These are phyloP conservation scores for Erysiphe pulchra DNA, from an alignment of 2,329 filamentous ascomycete species.

Conservation along the genomic window DNA sequence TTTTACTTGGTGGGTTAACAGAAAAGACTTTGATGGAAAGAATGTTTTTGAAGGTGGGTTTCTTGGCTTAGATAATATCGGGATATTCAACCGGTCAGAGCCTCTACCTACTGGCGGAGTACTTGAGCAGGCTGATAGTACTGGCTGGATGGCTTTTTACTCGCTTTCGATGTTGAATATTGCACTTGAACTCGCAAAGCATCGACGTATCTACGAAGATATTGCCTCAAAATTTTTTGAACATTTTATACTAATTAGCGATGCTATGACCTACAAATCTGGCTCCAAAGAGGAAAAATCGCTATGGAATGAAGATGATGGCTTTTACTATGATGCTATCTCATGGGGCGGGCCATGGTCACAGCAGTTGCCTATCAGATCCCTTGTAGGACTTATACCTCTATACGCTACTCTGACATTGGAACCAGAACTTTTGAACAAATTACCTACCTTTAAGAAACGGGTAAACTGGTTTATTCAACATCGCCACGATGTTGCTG, in stretches of 20 bases:
- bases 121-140: slow-evolving; percentile 89
- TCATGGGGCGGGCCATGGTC: slow-evolving; percentile 87
- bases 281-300: slow-evolving; percentile 51
- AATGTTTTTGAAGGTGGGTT: slow-evolving; percentile 96
- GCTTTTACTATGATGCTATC: slow-evolving; percentile 96
- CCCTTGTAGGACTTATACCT: slow-evolving; percentile 78
- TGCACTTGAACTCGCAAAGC: slow-evolving; percentile 78
- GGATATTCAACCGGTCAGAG: slow-evolving; percentile 89
- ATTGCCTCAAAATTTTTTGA: slow-evolving; percentile 97
- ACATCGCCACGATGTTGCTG: slow-evolving; percentile 62
- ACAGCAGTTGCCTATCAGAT: slow-evolving; percentile 76
- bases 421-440: slow-evolving; percentile 81
- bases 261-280: slow-evolving; percentile 74
- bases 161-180: slow-evolving; percentile 95
- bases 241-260: slow-evolving; percentile 92
- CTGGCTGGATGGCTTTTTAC: slow-evolving; percentile 98
- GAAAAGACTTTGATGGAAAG: slow-evolving; percentile 82
- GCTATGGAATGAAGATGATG: slow-evolving; percentile 87
- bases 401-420: slow-evolving; percentile 79
- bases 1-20: slow-evolving; percentile 98
- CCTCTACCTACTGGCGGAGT: slow-evolving; percentile 81
- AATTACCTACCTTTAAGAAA: slow-evolving; percentile 78
- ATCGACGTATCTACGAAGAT: slow-evolving; percentile 85
- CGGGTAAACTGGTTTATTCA: slow-evolving; percentile 84
- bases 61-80: slow-evolving; percentile 88